phyloP scores from a whole-genome alignment of 1,139 yeast genomes.

The Scheffersomyces segobiensis region DNA sequence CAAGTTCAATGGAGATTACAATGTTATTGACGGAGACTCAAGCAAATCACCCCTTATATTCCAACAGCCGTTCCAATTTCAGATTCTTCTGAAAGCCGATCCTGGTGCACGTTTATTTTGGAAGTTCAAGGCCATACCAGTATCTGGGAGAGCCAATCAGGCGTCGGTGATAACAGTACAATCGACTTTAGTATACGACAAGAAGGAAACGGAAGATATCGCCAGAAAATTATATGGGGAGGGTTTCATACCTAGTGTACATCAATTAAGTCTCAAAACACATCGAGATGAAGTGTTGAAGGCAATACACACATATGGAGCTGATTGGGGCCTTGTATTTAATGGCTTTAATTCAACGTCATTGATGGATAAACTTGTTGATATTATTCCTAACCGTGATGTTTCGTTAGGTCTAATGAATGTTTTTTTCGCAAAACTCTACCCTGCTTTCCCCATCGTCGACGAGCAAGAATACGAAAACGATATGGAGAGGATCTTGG shows the following conservation, averaged over 20 bases:
- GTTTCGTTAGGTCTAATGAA: background rate
- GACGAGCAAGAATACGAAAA: background rate
- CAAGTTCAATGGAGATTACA: constrained; percentile 7
- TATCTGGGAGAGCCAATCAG: background rate
- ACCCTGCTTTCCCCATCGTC: background rate
- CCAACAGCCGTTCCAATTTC: constrained; percentile 6
- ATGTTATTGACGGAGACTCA: constrained; percentile 1
- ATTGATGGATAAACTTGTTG: background rate
- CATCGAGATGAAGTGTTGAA: constrained; percentile 3
- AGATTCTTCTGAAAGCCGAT: constrained; percentile 12
- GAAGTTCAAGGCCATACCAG: constrained; percentile 2
- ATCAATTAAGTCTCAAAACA: constrained; percentile 3
- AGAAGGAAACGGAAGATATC: background rate
- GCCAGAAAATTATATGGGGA: constrained; percentile 4
- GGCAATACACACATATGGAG: constrained; percentile 8
- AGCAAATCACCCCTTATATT: constrained; percentile 1
- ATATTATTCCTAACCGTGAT: background rate
- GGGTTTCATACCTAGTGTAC: constrained; percentile 4
- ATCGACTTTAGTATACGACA: background rate
- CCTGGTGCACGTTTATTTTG: constrained; percentile 10
- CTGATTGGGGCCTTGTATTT: constrained; percentile 4
- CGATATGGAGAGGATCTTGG: background rate
- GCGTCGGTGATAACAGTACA: constrained; percentile 1
- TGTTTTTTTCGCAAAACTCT: background rate
- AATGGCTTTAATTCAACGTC: constrained; percentile 1